Base-by-base conservation (phyloP, 2,329 filamentous ascomycete genomes). In the Phaeoacremonium minimum region DNA sequence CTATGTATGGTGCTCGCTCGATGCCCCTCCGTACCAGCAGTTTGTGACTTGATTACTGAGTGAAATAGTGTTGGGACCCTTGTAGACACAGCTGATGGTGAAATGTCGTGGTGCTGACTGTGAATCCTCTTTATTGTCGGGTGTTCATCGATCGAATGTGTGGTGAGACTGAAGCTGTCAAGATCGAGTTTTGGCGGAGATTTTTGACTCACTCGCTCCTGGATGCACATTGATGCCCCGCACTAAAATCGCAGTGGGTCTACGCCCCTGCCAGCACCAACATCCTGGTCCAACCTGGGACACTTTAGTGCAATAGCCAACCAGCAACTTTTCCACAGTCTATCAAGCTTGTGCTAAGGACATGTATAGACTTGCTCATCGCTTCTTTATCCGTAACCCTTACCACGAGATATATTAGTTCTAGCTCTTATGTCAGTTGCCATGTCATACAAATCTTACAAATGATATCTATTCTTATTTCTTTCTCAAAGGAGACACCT, bases 151-250 rank as follows among this genome's bases (percentile, higher is more conserved):
- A 9, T n/a, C 36, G 28, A 30, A 18, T 17, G 30, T 15, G 30
- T 15, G 26, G 30, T 18, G 30, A 29, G 22, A 32, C 28, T 16
- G 18, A 36, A 19, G 18, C 4, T 30, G 38, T 37, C 15, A 26
- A 22, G 36, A 28, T 18, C 30, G 30, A 39, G 28, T 30, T 37
- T 37, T 33, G 28, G 29, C n/a, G n/a, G n/a, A n/a, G n/a, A n/a
- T n/a, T n/a, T n/a, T n/a, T n/a, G n/a, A n/a, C n/a, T n/a, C n/a
- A n/a, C n/a, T n/a, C n/a, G n/a, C n/a, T n/a, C n/a, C n/a, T n/a
- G n/a, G n/a, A n/a, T n/a, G n/a, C n/a, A 14, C 31, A 29, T 19
- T 42, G 9, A 15, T 42, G 40, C 40, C 40, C 40, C 40, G 30
- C 40, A 20, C 32, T 35, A 22, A 18, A 28, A 28, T 35, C 22